phyloP scores from a whole-genome alignment of 1,139 yeast species.

The Candida pseudocylindracea region DNA sequence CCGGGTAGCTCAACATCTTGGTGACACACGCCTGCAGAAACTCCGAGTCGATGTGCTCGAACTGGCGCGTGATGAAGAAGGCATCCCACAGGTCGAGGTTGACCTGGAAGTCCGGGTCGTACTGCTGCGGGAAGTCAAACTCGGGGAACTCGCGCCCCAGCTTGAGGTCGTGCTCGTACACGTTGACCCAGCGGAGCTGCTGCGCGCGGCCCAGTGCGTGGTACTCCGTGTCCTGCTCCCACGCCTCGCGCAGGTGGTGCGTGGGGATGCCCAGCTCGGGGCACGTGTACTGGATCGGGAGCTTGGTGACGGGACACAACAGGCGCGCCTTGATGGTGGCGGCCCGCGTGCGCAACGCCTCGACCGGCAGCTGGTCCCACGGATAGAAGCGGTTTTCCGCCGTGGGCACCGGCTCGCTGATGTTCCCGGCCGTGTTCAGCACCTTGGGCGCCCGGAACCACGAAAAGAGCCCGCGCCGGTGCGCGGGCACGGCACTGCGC shows the following conservation, averaged over 20 bases:
- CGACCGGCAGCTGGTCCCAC: conserved; percentile 87
- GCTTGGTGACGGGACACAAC: conserved; percentile 73
- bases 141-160: conserved; percentile 90
- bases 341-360: conserved; percentile 76
- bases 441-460: too few species aligned
- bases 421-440: too few species aligned
- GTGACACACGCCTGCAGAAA: conserved; percentile 91
- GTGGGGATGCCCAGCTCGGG: conserved; percentile 94
- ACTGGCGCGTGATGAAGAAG: conserved; percentile 79
- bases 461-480: too few species aligned
- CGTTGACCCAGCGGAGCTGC: conserved; percentile 62
- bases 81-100: conserved; percentile 84
- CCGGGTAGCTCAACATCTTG: conserved; percentile 80
- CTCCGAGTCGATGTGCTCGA: conserved; percentile 91
- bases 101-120: conserved; percentile 54
- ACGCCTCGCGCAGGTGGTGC: conserved; percentile 75
- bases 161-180: conserved; percentile 85
- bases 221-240: conserved; percentile 61
- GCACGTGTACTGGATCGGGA: conserved; percentile 68
- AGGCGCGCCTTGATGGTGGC: conserved; percentile 79
- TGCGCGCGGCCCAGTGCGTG: conserved; percentile 49
- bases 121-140: conserved; percentile 74
- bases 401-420: conserved; percentile 4
- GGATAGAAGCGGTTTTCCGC: conserved; percentile 30
- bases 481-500: too few species aligned